These are phyloP conservation scores for Rhododendron simsii DNA, from an alignment of 148 eudicot genomes.

Conservation along the genomic window DNA sequence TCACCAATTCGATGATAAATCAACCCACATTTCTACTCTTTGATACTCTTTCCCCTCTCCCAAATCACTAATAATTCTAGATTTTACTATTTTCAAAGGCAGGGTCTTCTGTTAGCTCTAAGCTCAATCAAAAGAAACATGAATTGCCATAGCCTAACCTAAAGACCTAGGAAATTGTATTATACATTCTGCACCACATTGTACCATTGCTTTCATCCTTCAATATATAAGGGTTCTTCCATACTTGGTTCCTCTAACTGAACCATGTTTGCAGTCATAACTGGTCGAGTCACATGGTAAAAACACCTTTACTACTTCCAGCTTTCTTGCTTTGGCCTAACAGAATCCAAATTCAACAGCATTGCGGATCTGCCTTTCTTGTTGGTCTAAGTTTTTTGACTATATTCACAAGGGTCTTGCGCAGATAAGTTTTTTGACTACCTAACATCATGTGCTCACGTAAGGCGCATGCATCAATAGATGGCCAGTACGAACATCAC, in stretches of 20 bases:
- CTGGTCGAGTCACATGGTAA: not conserved
- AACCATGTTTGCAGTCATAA: not conserved
- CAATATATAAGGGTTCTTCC: not conserved
- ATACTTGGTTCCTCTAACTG: not conserved
- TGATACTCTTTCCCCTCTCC: not conserved
- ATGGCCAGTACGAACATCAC: not conserved
- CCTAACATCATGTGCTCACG: not conserved
- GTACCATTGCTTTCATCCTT: not conserved
- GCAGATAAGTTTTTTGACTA: not conserved
- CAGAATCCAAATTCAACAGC: not conserved
- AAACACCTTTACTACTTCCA: not conserved
- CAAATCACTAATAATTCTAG: not conserved
- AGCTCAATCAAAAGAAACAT: not conserved
- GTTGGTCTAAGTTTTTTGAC: not conserved
- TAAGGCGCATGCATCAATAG: not conserved
- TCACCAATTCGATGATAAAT: not conserved
- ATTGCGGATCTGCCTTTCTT: not conserved
- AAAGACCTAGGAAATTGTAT: not conserved
- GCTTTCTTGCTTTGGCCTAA: not conserved
- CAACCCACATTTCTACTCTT: not conserved
- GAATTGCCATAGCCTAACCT: not conserved
- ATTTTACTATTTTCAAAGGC: not conserved
- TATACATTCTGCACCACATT: not conserved
- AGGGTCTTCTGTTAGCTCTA: not conserved
- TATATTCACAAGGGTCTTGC: not conserved